Base-by-base conservation (phyloP, 1,139 yeast species). In the Candida freyschussii region DNA sequence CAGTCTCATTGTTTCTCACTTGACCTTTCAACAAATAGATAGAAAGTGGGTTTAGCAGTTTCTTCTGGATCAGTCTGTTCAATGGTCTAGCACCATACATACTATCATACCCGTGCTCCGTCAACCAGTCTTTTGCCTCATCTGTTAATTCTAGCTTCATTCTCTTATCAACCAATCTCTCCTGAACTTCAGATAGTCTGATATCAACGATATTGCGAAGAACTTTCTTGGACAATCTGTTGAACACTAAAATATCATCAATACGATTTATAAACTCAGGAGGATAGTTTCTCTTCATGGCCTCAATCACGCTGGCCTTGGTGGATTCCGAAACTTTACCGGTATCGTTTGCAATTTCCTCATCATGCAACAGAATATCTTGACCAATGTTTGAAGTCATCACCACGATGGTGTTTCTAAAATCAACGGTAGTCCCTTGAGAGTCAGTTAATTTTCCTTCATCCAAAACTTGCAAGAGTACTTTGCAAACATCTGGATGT, bases 341-440 rank as follows among this genome's bases (percentile, higher is more conserved):
- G 15, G 62, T 50, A 13, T 66, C 70, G 19, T 65, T 63, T 24
- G 59, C 56, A 17, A 75, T 62, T 32, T 74, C 72, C 27, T 56
- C 59, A 47, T 84, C 95, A 11, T 78, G 65, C 33, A 87, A 62
- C 42, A 91, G 67, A 32, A 83, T 73, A 44, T 89, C 96, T 57
- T 91, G 97, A 7, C 98, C 98, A 52, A 91, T 84, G 56, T 91
- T 91, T 4, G 96, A 85, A 0, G 98, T 91, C 94, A 91, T 84
- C n/a, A 91, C 94, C 49, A 91, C 85, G 37, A 91, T 82, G 1
- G 97, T 84, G 57, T 91, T 91, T 47, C 87, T 76, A 74, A 91
- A 91, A 58, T 91, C 96, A 36, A 91, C 85, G 49, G 81, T 84
- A 37, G 86, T 83, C 20, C 98, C 98, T 52, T 87, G 95, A 7